Evolutionary conservation across 306 rosid species (phyloP), one percentile per base, ranked within the genome.

Genomic region (Hippophae gyantsensis): DNA sequence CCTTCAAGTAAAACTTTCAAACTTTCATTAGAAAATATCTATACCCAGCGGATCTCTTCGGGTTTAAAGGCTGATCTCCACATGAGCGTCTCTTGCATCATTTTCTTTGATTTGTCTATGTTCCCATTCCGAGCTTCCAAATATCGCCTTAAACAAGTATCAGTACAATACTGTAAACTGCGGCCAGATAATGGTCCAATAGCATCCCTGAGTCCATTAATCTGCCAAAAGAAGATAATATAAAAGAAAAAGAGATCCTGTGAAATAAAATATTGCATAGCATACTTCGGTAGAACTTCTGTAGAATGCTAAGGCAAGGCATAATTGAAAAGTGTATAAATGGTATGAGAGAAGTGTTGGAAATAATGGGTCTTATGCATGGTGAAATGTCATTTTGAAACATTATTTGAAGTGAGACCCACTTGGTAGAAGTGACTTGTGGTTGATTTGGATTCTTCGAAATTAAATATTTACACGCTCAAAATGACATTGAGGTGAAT

Each of bases 61-160:
- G 97, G 97, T 73, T 77, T 87, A 73, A 57, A 87, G 51, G 65
- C 72, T 47, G 74, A 69, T 74, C 97, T 85, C 97, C 95, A 87
- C 54, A 43, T 72, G 10, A 90, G 86, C 3, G 97, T 75, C 12
- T 84, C 95, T 44, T 74, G 82, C 70, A 87, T 64, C 94, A 78
- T 74, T 71, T 87, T 90, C 81, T 78, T 82, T 9, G 95, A 54
- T 65, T 87, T 87, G 5, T 67, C 74, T 0, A 74, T 57, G 38
- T 78, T 74, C 77, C 83, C 71, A 27, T 60, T 74, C 32, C 83
- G 68, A 48, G 83, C 83, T 48, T 63, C 73, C 73, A 78, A 67
- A 52, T 78, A 78, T 54, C 83, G 67, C 69, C 69, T 70, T 48
- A 78, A 67, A 68, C 83, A 78, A 8, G 72, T 74, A 67, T 78